Conservation (phyloP, 202 grass and related monocot genomes). For the Schoenoplectus triqueter region DNA sequence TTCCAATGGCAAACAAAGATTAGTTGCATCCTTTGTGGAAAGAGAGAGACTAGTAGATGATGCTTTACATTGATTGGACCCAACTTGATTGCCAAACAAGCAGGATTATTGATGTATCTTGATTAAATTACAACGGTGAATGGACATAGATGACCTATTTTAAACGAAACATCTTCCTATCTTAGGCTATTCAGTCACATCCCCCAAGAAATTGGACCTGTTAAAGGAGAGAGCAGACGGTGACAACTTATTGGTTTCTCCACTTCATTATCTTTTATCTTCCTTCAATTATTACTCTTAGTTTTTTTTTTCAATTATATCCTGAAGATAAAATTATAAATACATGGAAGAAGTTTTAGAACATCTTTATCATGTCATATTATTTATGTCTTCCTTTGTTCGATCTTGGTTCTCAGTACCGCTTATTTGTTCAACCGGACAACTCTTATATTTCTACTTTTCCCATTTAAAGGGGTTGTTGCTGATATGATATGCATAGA, state of each 20-base stretch:
- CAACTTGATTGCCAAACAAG: conserved; percentile 6
- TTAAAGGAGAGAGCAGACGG: not conserved
- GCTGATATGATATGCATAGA: not conserved
- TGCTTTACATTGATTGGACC: conserved; percentile 27
- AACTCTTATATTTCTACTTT: not conserved
- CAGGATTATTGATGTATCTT: conserved; percentile 17
- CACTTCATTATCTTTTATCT: conserved; percentile 7
- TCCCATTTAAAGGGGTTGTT: not conserved
- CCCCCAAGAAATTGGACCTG: conserved; percentile 21
- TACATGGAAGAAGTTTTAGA: too few relatives aligned
- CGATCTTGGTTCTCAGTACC: not conserved
- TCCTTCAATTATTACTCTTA: conserved; percentile 4
- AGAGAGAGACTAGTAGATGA: not conserved
- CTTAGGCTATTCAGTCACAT: conserved; percentile 27
- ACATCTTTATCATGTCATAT: too few relatives aligned
- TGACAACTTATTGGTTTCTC: conserved; percentile 2
- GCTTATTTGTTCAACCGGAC: not conserved
- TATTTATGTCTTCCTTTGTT: not conserved
- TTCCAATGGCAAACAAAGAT: conserved; percentile 34
- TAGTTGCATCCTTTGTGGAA: conserved; percentile 39
- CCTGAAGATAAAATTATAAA: not conserved
- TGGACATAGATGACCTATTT: conserved; percentile 21
- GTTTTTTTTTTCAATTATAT: not conserved
- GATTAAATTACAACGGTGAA: conserved; percentile 5
- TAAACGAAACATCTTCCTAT: conserved; percentile 24